A percentile compares a stretch with the other conserved stretches of the same genome.
phyloP scores from a whole-genome alignment of 306 rosid species.

The Prinsepia uniflora region DNA sequence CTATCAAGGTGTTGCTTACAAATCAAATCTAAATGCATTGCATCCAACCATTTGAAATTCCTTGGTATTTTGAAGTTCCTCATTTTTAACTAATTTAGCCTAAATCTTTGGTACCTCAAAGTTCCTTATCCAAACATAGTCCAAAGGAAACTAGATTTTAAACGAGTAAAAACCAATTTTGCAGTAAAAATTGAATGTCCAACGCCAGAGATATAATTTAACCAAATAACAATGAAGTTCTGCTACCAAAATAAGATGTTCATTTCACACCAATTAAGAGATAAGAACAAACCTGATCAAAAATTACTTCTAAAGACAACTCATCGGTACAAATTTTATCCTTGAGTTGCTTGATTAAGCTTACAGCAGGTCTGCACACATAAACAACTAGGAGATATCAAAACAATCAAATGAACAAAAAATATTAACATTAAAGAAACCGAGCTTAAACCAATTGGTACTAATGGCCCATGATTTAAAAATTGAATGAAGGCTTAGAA shows the following conservation, averaged over 20 bases:
- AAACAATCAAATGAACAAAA: slow-evolving; percentile 7
- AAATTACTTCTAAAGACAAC: slow-evolving; percentile 42
- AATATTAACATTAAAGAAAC: background rate
- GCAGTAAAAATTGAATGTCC: background rate
- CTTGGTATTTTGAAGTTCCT: too few species aligned
- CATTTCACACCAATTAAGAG: slow-evolving; percentile 4
- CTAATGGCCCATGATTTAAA: background rate
- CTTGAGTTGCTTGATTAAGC: slow-evolving; percentile 68
- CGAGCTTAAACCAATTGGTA: background rate
- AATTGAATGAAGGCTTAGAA: background rate
- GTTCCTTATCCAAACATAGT: too few species aligned
- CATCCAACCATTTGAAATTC: too few species aligned
- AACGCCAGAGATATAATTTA: background rate
- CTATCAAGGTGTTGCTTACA: too few species aligned
- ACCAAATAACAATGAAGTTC: background rate
- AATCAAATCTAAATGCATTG: too few species aligned
- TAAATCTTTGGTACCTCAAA: too few species aligned
- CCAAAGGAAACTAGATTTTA: background rate
- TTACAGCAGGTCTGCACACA: slow-evolving; percentile 48
- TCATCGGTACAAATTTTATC: slow-evolving; percentile 45
- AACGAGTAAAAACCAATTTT: background rate
- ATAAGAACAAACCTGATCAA: slow-evolving; percentile 56
- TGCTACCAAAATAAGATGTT: background rate
- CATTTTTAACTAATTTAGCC: too few species aligned
- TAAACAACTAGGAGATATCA: slow-evolving; percentile 9